Evolutionary conservation across 1,284 basidiomycete species (phyloP).

Genomic region (Anthracocystis panici-leucophaei): DNA sequence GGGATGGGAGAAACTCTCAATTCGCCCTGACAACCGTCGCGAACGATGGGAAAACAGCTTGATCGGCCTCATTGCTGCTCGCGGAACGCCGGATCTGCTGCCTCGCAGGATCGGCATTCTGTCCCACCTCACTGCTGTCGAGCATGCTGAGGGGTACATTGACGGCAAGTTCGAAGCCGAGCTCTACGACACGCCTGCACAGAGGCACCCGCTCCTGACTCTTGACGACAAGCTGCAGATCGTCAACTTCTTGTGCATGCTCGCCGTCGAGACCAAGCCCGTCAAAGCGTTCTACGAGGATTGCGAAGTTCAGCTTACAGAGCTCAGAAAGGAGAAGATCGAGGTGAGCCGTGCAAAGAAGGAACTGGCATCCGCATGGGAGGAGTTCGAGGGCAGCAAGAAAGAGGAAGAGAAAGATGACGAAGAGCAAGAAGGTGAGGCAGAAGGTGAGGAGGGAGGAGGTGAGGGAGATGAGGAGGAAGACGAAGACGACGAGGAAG

Average conservation of each 20-base stretch:
- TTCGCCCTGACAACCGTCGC: conserved; percentile 58
- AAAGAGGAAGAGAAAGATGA: conserved; percentile 28
- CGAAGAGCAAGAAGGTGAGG: conserved; percentile 8
- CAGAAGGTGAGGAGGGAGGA: conserved; percentile 12
- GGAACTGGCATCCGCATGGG: conserved; percentile 81
- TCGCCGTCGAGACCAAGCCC: conserved; percentile 88
- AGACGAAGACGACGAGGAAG: conserved; percentile 17
- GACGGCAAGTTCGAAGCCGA: conserved; percentile 54
- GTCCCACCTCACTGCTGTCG: conserved; percentile 63
- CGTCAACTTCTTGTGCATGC: conserved; percentile 86
- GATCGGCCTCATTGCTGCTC: conserved; percentile 57
- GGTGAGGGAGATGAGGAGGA: conserved; percentile 5
- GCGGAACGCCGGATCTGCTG: conserved; percentile 55
- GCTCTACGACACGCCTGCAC: conserved; percentile 61
- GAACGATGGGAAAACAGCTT: conserved; percentile 62
- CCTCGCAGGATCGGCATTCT: conserved; percentile 65
- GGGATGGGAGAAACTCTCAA: conserved; percentile 59
- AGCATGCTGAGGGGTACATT: conserved; percentile 57
- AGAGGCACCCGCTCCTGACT: conserved; percentile 80
- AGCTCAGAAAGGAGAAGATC: conserved; percentile 92
- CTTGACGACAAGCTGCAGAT: conserved; percentile 85
- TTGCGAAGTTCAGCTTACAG: conserved; percentile 88
- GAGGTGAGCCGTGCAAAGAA: conserved; percentile 90
- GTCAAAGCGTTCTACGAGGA: conserved; percentile 89
- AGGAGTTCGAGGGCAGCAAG: conserved; percentile 72